phyloP scores from a whole-genome alignment of 441 rosid genomes.

The Manihot esculenta region DNA sequence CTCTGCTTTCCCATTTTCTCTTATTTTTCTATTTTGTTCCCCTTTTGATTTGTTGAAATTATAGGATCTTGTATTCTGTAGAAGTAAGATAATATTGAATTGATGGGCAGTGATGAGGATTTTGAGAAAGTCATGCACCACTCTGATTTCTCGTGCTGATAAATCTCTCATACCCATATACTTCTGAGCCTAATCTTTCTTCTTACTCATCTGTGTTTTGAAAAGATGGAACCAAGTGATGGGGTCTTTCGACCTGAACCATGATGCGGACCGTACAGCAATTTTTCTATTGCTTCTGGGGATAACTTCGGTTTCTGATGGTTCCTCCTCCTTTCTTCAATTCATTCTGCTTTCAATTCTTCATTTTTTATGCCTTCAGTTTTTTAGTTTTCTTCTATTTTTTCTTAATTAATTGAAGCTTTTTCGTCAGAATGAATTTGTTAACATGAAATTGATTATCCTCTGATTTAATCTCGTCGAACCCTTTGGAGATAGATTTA shows the following conservation, averaged over 20 bases:
- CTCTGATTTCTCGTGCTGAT: slow-evolving; percentile 56
- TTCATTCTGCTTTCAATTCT: too few relatives aligned
- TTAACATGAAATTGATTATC: too few relatives aligned
- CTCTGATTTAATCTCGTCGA: too few relatives aligned
- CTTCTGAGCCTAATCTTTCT: slow-evolving; percentile 38
- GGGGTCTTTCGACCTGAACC: slow-evolving; percentile 40
- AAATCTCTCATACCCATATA: slow-evolving; percentile 46
- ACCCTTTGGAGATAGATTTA: too few relatives aligned
- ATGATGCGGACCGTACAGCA: slow-evolving; percentile 58
- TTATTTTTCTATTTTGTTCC: not conserved
- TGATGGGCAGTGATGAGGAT: slow-evolving; percentile 41
- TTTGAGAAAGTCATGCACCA: slow-evolving; percentile 58
- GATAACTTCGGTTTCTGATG: slow-evolving; percentile 57
- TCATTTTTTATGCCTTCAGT: not conserved
- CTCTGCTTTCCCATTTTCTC: too few relatives aligned
- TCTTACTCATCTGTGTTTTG: not conserved
- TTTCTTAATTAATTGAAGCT: too few relatives aligned
- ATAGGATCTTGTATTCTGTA: too few relatives aligned
- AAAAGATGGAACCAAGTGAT: slow-evolving; percentile 42
- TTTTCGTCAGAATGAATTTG: too few relatives aligned
- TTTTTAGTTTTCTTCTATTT: too few relatives aligned
- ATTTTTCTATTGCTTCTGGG: slow-evolving; percentile 32
- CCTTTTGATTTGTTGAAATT: not conserved
- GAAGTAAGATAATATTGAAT: not conserved
- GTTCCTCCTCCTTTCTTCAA: slow-evolving; percentile 19